Conservation (phyloP, 345 rosid genomes). For the Brassica cretica region DNA sequence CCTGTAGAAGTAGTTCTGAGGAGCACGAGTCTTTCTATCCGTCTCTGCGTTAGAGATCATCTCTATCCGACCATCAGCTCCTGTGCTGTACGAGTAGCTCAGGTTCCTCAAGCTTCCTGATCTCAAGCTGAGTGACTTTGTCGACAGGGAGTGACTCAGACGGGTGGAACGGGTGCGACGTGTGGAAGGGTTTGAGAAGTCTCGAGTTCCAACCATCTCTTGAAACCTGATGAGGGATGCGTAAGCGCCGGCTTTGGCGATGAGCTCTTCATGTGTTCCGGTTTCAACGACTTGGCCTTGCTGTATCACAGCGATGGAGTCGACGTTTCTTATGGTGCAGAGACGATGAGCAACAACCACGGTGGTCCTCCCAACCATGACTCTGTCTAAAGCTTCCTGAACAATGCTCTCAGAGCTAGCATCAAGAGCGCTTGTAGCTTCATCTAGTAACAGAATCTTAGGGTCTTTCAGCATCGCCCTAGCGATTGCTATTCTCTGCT, state of each 20-base stretch:
- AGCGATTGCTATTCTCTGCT: constrained; percentile 98
- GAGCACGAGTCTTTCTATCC: constrained; percentile 83
- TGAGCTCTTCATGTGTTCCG: constrained; percentile 88
- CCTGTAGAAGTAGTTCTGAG: constrained; percentile 84
- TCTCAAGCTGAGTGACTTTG: constrained; percentile 89
- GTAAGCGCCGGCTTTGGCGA: constrained; percentile 80
- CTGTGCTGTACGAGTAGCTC: constrained; percentile 96
- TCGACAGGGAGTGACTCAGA: constrained; percentile 84
- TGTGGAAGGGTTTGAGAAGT: constrained; percentile 86
- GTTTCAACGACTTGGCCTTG: constrained; percentile 98
- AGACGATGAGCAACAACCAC: constrained; percentile 98
- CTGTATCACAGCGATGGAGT: constrained; percentile 91
- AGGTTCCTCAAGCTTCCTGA: constrained; percentile 95
- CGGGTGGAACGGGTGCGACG: constrained; percentile 84
- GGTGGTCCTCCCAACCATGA: constrained; percentile 97
- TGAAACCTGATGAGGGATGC: constrained; percentile 93
- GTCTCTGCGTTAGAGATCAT: constrained; percentile 98
- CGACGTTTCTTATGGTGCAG: constrained; percentile 90
- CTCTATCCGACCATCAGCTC: constrained; percentile 96
- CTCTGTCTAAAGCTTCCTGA: constrained; percentile 96
- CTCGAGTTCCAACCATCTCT: constrained; percentile 87
- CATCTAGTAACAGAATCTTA: constrained; percentile 90
- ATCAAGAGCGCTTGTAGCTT: constrained; percentile 99
- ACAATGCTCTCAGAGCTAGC: constrained; percentile 98
- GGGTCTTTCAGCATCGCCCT: constrained; percentile 98